Percentiles rank a stretch among this genome's conserved stretches.
Evolutionary conservation across 2,329 filamentous ascomycete species (phyloP).

Genomic region (Gnomoniopsis sp.): DNA sequence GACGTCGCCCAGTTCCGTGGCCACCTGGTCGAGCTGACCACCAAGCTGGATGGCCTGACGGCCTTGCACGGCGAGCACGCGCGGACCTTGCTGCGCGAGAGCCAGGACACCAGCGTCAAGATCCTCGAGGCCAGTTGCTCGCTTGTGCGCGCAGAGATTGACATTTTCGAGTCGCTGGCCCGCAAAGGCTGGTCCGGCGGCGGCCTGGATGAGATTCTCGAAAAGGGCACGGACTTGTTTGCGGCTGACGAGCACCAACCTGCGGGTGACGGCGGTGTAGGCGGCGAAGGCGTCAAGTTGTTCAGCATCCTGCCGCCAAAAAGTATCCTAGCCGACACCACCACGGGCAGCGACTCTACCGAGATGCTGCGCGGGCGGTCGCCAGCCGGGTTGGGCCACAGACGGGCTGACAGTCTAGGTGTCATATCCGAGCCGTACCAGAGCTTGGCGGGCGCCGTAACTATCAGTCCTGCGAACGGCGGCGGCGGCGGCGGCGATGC

Average conservation of each 20-base stretch:
- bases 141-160: conserved; percentile 64
- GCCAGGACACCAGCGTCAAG: conserved; percentile 59
- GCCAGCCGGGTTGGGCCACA: conserved; percentile 29
- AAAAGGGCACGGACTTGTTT: conserved; percentile 61
- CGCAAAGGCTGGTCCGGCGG: conserved; percentile 67
- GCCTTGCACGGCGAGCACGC: conserved; percentile 58
- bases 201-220: conserved; percentile 62
- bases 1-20: conserved; percentile 61
- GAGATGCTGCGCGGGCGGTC: neutral
- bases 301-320: conserved; percentile 64
- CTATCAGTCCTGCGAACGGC: conserved; percentile 24
- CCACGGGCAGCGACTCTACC: conserved; percentile 33
- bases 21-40: conserved; percentile 62
- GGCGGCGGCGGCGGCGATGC: conserved; percentile 31
- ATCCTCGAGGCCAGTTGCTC: conserved; percentile 65
- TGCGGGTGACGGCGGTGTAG: conserved; percentile 28
- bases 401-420: conserved; percentile 53
- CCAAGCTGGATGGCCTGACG: conserved; percentile 60
- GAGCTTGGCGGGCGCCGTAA: conserved; percentile 50
- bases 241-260: conserved; percentile 27
- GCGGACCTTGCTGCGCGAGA: conserved; percentile 56
- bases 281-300: conserved; percentile 44
- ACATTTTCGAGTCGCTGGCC: conserved; percentile 65
- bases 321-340: conserved; percentile 57
- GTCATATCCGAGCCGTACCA: conserved; percentile 54